Evolutionary conservation across 2,329 filamentous ascomycete species (phyloP), one percentile per base, ranked within the genome.

Genomic region (Ophiostoma himal-ulmi): DNA sequence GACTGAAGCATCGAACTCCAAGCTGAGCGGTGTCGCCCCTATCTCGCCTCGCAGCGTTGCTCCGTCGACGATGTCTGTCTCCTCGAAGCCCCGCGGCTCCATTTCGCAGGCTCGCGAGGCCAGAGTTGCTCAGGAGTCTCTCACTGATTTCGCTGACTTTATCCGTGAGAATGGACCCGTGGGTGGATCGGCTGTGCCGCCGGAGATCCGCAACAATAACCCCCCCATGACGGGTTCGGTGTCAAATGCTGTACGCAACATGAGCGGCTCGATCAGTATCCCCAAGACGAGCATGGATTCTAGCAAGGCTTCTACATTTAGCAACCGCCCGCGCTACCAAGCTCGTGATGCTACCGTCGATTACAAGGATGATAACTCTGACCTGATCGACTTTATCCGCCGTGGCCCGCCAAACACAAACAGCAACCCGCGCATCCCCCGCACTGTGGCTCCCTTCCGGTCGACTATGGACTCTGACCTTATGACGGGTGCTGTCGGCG

Each of bases 321-420:
- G 73, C 73, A 75, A 73, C 70, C 82, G 85, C 71, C 82, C 81
- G 66, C 87, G 86, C 71, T 84, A 91, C 67, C 86, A 91, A 78
- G 89, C 94, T 71, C 90, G 93, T 67, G 89, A 93, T 72, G 87
- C 92, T 52, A 83, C 85, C 60, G 84, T 88, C 20, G 84, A 88
- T 68, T 82, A 81, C 71, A 84, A 83, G 68, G 87, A 88, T 68
- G 89, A 89, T 74, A 96, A 89, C 70, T 91, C 92, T 14, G 95
- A 97, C 72, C 82, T 99, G 71, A 97, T 97, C 74, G 94, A 98
- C 77, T 98, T 99, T 78, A 96, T 99, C 74, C 89, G 94, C 65
- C 89, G 92, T 77, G 94, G 94, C 0, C 93, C 93, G 3, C 90
- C 91, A 0, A 85, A 82, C 72, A n/a, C 13, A 14, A 37, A 13